Conservation (phyloP, 345 rosid genomes). For the Melaleuca alternifolia region DNA sequence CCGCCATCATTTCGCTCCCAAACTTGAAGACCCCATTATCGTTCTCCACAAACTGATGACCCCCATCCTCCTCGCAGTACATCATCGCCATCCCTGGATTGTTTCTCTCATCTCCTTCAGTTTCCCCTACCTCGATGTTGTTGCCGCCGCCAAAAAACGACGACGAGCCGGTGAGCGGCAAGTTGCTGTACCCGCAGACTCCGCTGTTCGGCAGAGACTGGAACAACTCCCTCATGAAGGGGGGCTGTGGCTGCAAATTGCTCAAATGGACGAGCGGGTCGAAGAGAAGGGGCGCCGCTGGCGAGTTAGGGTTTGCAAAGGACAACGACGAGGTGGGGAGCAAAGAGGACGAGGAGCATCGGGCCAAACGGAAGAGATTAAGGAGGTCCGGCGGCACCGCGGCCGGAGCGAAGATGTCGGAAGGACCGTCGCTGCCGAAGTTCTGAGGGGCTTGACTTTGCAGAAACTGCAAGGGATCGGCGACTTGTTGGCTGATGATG, state of each 20-base stretch:
- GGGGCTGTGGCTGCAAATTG: not conserved
- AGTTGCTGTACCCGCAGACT: not conserved
- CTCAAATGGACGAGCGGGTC: not conserved
- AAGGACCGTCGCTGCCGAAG: not conserved
- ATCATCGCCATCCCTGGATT: not conserved
- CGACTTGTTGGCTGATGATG: not conserved
- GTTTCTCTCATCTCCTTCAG: not conserved
- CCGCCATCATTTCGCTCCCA: slow-evolving; percentile 9
- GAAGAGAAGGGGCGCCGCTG: not conserved
- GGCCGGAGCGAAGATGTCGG: slow-evolving; percentile 5
- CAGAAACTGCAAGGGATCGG: not conserved
- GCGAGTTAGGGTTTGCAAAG: not conserved
- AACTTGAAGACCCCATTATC: slow-evolving; percentile 47
- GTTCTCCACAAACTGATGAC: not conserved
- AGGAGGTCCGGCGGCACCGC: slow-evolving; percentile 41
- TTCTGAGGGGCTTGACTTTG: not conserved
- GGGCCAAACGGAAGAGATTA: slow-evolving; percentile 34
- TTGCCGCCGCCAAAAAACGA: not conserved
- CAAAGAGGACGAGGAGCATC: not conserved
- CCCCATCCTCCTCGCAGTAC: not conserved
- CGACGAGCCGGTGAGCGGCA: not conserved
- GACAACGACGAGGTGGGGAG: not conserved
- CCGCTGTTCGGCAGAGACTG: slow-evolving; percentile 6
- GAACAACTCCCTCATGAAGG: not conserved
- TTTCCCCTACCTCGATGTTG: not conserved